phyloP scores from a whole-genome alignment of 208 protist species.

The Leishmania arabica region DNA sequence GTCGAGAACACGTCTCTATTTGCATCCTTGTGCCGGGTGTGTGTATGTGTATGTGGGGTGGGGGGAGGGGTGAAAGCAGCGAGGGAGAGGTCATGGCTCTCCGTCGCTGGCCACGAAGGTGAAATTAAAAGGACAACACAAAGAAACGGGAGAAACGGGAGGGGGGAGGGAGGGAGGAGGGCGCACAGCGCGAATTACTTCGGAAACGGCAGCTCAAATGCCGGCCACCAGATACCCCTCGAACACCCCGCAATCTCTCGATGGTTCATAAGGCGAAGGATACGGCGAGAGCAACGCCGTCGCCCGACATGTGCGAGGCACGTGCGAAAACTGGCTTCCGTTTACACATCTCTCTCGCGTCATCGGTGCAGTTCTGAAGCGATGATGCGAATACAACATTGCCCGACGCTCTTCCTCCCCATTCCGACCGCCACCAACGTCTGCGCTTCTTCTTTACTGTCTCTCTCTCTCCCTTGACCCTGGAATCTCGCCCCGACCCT shows the following conservation, averaged over 20 bases:
- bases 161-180: background rate
- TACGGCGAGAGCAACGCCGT: background rate
- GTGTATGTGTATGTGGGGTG: background rate
- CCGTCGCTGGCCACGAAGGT: background rate
- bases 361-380: background rate
- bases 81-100: background rate
- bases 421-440: background rate
- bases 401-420: background rate
- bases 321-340: background rate
- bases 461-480: too few relatives aligned
- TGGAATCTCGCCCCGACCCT: background rate
- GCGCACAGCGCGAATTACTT: too few relatives aligned
- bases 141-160: background rate
- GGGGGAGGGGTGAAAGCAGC: background rate
- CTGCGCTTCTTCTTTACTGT: background rate
- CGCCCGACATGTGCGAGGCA: background rate
- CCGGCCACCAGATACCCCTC: background rate
- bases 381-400: background rate
- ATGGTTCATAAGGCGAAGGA: background rate
- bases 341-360: background rate
- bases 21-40: too few relatives aligned
- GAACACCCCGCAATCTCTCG: background rate
- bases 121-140: background rate
- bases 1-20: too few relatives aligned
- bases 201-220: too few relatives aligned